Evolutionary conservation across 305 asterid genomes (phyloP), one percentile per base, ranked within the genome.

Genomic region (Andrographis paniculata): DNA sequence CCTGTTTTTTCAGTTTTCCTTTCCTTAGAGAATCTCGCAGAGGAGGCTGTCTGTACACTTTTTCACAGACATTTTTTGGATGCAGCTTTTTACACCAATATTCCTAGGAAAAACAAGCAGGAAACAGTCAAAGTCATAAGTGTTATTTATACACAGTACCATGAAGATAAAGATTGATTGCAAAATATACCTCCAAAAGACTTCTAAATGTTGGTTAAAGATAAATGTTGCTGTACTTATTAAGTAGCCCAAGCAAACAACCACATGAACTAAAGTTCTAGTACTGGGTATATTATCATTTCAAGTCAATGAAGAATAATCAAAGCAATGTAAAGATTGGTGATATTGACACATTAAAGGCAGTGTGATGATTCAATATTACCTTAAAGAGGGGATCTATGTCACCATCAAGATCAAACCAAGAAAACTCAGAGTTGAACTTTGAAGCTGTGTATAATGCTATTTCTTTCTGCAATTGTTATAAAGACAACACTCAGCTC

Each of bases 341-440:
- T 23, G 37, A 48, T 2, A 63, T 46, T 16, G 47, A 19, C 54
- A 43, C 20, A 13, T 18, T 6, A 52, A 14, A 27, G 31, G 36
- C 20, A 43, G 30, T 46, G 48, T 59, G 33, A 53, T 23, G 51
- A 65, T 35, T 44, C 58, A 48, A 31, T 36, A 15, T 64, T 80
- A 91, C 99, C 96, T 91, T 91, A 69, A 91, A 91, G 48, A 91
- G 93, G 62, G 99, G 94, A 69, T 87, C 99, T 66, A 91, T 87
- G 65, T 91, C 95, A 23, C 94, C 99, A 64, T 87, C 99, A 67
- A 83, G 93, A 70, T 91, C 95, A 77, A 91, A 91, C 95, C 95
- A 87, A 46, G 87, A 77, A 72, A 91, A 91, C 67, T 91, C 96
- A 50, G 84, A 66, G 84, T 81, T 87, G 77, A 83, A 77, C 80